A percentile compares a stretch with the other conserved stretches of the same genome.
phyloP scores from a whole-genome alignment of 1,139 yeast genomes.

The Candida anutae region DNA sequence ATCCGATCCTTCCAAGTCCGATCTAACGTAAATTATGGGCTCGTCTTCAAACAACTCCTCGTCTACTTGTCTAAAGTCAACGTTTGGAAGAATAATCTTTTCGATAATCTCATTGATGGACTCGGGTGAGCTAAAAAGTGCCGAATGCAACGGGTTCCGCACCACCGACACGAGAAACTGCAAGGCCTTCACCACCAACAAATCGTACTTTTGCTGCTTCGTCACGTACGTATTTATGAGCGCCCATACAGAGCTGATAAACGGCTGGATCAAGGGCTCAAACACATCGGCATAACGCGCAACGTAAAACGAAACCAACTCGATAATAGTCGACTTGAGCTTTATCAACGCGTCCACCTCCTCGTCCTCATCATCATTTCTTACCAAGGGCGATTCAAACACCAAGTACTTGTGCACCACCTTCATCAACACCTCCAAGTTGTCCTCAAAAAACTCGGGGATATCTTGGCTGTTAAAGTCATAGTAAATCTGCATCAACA shows the following conservation, averaged over 20 bases:
- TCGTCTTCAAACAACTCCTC: slow-evolving; percentile 95
- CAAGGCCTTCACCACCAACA: slow-evolving; percentile 73
- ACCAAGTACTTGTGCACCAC: slow-evolving; percentile 74
- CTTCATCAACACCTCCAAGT: slow-evolving; percentile 68
- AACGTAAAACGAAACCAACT: slow-evolving; percentile 76
- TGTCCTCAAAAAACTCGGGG: slow-evolving; percentile 96
- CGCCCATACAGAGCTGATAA: slow-evolving; percentile 79
- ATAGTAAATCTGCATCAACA: slow-evolving; percentile 73
- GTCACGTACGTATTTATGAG: slow-evolving; percentile 58
- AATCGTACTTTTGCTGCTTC: slow-evolving; percentile 70
- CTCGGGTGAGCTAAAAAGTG: slow-evolving; percentile 56
- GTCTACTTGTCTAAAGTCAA: slow-evolving; percentile 76
- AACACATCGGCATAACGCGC: slow-evolving; percentile 91
- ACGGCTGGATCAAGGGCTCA: slow-evolving; percentile 64
- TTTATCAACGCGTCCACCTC: slow-evolving; percentile 65
- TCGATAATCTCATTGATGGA: slow-evolving; percentile 73
- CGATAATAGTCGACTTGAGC: slow-evolving; percentile 78
- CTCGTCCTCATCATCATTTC: slow-evolving; percentile 58
- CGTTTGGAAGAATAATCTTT: slow-evolving; percentile 81
- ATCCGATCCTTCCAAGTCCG: slow-evolving; percentile 94
- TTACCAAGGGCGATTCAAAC: slow-evolving; percentile 47
- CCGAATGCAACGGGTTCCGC: slow-evolving; percentile 54
- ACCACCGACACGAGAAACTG: slow-evolving; percentile 79
- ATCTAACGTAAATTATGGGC: slow-evolving; percentile 84
- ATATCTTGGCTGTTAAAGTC: slow-evolving; percentile 97